phyloP scores from a whole-genome alignment of 352 stramenopile species.

The Phytophthora citrophthora region DNA sequence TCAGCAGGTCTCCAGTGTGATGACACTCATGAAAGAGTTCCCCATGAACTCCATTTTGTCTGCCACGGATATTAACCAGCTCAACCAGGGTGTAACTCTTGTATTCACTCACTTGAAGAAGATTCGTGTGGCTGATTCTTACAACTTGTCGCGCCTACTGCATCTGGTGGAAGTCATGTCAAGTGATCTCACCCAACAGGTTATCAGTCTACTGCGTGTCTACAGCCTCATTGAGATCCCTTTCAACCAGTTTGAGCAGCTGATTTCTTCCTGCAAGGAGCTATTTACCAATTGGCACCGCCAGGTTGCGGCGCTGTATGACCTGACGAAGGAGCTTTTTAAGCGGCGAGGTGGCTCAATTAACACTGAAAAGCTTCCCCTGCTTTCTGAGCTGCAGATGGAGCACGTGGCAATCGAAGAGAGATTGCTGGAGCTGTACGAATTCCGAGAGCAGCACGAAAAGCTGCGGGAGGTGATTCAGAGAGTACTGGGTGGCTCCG shows the following conservation, averaged over 20 bases:
- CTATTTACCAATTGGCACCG: constrained; percentile 89
- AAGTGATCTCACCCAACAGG: constrained; percentile 83
- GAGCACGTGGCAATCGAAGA: constrained; percentile 89
- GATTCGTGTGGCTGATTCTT: constrained; percentile 89
- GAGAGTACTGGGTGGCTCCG: constrained; percentile 74
- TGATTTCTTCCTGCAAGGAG: constrained; percentile 81
- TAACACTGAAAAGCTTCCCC: constrained; percentile 79
- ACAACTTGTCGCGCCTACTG: constrained; percentile 82
- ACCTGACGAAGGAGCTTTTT: constrained; percentile 86
- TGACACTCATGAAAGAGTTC: constrained; percentile 94
- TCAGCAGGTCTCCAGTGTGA: constrained; percentile 90
- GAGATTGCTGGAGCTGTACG: constrained; percentile 84
- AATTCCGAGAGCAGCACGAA: constrained; percentile 93
- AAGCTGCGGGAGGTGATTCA: constrained; percentile 90
- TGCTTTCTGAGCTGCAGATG: constrained; percentile 86
- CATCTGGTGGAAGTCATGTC: constrained; percentile 89
- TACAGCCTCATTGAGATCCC: constrained; percentile 88
- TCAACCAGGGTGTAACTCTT: constrained; percentile 77
- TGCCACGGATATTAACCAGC: constrained; percentile 85
- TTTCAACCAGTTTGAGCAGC: constrained; percentile 84
- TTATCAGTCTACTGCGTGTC: constrained; percentile 79
- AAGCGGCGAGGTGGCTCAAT: constrained; percentile 84
- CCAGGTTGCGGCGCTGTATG: constrained; percentile 84
- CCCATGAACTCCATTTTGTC: constrained; percentile 93
- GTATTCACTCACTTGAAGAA: constrained; percentile 93